phyloP scores from a whole-genome alignment of 1,284 basidiomycete genomes.

The Rhodofomes roseus region DNA sequence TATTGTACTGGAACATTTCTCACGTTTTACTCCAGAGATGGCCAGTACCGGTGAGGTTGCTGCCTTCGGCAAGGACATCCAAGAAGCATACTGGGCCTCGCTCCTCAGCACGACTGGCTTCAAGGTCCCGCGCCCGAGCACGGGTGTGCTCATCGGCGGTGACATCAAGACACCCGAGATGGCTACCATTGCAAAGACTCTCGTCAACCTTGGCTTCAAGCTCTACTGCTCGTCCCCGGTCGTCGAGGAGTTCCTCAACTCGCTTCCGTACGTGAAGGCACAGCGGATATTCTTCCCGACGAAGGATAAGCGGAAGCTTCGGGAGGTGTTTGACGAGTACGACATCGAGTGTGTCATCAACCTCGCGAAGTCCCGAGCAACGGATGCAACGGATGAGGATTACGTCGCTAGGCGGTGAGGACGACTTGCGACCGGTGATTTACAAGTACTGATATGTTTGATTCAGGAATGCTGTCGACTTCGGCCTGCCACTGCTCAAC shows the following conservation, averaged over 20 bases:
- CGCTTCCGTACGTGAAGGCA: conserved; percentile 72
- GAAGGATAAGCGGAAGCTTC: conserved; percentile 93
- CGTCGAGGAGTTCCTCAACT: conserved; percentile 85
- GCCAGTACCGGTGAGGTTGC: conserved; percentile 98
- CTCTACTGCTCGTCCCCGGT: conserved; percentile 82
- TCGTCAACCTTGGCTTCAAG: conserved; percentile 86
- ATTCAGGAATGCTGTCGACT: conserved; percentile 84
- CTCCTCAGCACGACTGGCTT: conserved; percentile 89
- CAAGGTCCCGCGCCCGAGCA: conserved; percentile 78
- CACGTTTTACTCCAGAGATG: conserved; percentile 68
- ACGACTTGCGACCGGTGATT: not conserved
- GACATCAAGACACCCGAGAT: conserved; percentile 84
- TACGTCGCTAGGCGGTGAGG: conserved; percentile 88
- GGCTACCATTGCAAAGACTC: conserved; percentile 70
- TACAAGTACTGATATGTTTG: not conserved
- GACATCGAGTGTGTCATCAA: conserved; percentile 97
- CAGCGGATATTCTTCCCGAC: conserved; percentile 96
- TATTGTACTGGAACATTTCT: conserved; percentile 1
- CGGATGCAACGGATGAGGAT: conserved; percentile 85
- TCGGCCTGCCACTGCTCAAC: conserved; percentile 88
- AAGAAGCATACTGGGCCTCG: conserved; percentile 97
- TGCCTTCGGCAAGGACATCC: conserved; percentile 91
- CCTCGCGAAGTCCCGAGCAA: conserved; percentile 80
- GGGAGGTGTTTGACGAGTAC: conserved; percentile 91
- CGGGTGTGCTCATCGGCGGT: conserved; percentile 86